Evolutionary conservation across 2,329 filamentous ascomycete genomes (phyloP).

Genomic region (Penicillium sp.): DNA sequence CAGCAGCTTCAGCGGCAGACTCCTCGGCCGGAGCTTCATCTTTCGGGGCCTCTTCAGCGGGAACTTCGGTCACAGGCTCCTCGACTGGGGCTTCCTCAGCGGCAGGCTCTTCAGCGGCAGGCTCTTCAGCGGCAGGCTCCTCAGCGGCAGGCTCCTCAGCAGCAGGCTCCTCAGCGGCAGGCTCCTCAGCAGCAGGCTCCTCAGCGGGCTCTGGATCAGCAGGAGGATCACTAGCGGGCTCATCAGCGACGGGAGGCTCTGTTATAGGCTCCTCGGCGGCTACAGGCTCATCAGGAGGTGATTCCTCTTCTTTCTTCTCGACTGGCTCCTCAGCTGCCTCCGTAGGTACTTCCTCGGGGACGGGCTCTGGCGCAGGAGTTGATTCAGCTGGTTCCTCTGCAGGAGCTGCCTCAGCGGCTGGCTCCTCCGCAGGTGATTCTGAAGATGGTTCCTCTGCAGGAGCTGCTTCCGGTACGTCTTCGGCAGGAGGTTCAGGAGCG

Average conservation of each 20-base stretch:
- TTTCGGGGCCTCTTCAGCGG: constrained; percentile 1
- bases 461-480: not conserved
- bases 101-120: constrained; percentile 2
- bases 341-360: constrained; percentile 13
- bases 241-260: constrained; percentile 8
- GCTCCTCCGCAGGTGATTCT: constrained; percentile 10
- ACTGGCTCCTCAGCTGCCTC: constrained; percentile 9
- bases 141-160: constrained; percentile 14
- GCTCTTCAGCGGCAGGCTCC: constrained; percentile 8
- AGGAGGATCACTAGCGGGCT: constrained; percentile 12
- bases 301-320: constrained; percentile 10
- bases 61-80: constrained; percentile 12
- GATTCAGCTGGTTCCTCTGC: constrained; percentile 12
- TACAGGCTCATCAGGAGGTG: constrained; percentile 13
- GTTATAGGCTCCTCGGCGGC: constrained; percentile 7
- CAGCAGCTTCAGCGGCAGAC: constrained; percentile 12
- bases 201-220: constrained; percentile 5
- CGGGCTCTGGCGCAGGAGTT: not conserved
- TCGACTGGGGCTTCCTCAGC: constrained; percentile 8
- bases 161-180: constrained; percentile 10
- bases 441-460: constrained; percentile 1
- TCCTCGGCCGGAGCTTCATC: constrained; percentile 1
- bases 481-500: not conserved
- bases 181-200: constrained; percentile 11
- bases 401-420: constrained; percentile 11